phyloP scores from a whole-genome alignment of 2,329 filamentous ascomycete genomes.

The Colletotrichum sp. region DNA sequence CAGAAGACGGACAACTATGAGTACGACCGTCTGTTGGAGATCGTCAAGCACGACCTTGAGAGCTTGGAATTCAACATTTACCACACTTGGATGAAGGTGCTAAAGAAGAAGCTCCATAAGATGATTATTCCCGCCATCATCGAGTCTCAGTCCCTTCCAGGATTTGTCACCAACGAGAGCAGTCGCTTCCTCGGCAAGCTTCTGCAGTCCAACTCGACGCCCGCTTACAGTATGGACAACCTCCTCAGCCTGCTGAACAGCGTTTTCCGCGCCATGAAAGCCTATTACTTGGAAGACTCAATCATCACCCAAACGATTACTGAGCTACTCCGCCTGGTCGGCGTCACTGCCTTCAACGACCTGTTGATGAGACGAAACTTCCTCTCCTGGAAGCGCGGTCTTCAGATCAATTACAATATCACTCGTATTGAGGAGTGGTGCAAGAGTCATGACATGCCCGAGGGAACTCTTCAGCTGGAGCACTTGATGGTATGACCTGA shows the following conservation, averaged over 20 bases:
- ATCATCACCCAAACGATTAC: constrained; percentile 97
- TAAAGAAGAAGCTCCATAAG: constrained; percentile 99
- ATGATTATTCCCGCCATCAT: constrained; percentile 99
- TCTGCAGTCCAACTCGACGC: constrained; percentile 84
- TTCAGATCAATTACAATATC: constrained; percentile 99
- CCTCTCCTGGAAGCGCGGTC: constrained; percentile 97
- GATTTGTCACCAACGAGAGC: constrained; percentile 98
- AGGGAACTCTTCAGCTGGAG: constrained; percentile 95
- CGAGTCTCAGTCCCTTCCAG: constrained; percentile 95
- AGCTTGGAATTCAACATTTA: constrained; percentile 99
- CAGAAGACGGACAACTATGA: constrained; percentile 99
- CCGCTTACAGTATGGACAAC: constrained; percentile 99
- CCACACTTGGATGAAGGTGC: constrained; percentile 99
- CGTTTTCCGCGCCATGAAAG: constrained; percentile 98
- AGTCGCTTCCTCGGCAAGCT: constrained; percentile 98
- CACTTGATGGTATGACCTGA: constrained; percentile 81
- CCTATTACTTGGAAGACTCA: constrained; percentile 94
- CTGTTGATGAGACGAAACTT: constrained; percentile 97
- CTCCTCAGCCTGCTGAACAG: constrained; percentile 93
- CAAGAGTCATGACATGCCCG: constrained; percentile 99
- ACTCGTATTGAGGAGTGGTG: constrained; percentile 99
- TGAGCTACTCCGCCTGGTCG: constrained; percentile 89
- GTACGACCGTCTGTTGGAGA: constrained; percentile 95
- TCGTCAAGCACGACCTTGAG: constrained; percentile 98
- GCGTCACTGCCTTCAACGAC: constrained; percentile 98